Conservation (phyloP, 148 eudicot species). For the Euryodendron excelsum region DNA sequence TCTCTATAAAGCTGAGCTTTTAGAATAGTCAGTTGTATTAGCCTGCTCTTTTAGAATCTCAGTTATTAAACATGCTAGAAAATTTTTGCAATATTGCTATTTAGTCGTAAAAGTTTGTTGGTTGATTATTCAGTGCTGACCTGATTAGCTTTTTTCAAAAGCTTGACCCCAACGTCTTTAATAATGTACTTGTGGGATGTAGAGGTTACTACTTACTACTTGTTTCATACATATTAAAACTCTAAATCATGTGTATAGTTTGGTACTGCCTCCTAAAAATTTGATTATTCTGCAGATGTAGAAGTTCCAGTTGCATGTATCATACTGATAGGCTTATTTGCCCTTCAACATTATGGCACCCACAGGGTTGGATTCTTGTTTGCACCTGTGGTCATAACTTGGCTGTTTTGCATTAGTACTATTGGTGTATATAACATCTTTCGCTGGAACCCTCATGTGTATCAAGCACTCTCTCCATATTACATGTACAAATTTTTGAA, state of each 20-base stretch:
- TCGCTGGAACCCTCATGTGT: constrained; percentile 67
- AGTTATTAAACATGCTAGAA: background rate
- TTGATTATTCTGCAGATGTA: constrained; percentile 48
- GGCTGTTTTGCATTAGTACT: constrained; percentile 65
- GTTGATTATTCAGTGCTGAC: background rate
- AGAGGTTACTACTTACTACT: background rate
- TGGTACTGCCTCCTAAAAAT: background rate
- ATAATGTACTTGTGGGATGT: background rate
- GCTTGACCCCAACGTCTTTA: background rate
- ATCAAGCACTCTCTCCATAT: constrained; percentile 64
- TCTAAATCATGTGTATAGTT: background rate
- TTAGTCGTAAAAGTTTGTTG: background rate
- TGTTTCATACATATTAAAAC: background rate
- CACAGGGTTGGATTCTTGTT: constrained; percentile 73
- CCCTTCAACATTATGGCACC: constrained; percentile 80
- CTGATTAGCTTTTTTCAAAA: background rate
- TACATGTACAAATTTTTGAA: constrained; percentile 63
- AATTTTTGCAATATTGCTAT: background rate
- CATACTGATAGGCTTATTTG: constrained; percentile 62
- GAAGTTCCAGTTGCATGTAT: constrained; percentile 71
- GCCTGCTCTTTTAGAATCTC: background rate
- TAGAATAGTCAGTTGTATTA: background rate
- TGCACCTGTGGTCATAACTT: constrained; percentile 62
- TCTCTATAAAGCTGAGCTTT: background rate
- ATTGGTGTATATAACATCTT: constrained; percentile 67